Conservation (phyloP, 371 early-diverging fungal genomes). For the Quaeritorhiza haematococci region DNA sequence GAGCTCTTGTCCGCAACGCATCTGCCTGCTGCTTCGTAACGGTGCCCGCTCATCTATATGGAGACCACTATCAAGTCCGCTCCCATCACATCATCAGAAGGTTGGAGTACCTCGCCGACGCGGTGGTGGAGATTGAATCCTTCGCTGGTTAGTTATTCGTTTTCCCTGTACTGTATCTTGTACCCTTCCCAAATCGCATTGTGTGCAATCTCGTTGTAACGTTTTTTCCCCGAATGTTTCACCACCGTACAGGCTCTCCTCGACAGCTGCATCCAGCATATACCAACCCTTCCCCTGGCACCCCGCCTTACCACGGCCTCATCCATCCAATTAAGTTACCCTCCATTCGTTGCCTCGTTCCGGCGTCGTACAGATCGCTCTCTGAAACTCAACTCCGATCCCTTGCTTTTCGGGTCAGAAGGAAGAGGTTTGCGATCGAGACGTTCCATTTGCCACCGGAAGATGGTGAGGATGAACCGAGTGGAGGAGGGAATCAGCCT, state of each 20-base stretch:
- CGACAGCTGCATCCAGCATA: background rate
- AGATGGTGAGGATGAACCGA: conserved; percentile 17
- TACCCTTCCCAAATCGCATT: background rate
- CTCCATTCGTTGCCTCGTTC: conserved; percentile 69
- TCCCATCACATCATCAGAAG: conserved; percentile 56
- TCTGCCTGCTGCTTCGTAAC: conserved; percentile 76
- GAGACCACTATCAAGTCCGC: conserved; percentile 33
- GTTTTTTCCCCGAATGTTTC: conserved; percentile 38
- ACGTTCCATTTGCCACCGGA: conserved; percentile 91
- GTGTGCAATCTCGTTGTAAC: conserved; percentile 16
- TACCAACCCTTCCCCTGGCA: conserved; percentile 11
- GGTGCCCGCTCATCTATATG: conserved; percentile 75
- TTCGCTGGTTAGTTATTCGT: conserved; percentile 66
- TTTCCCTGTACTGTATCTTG: background rate
- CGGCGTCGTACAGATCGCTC: conserved; percentile 61
- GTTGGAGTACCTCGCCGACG: conserved; percentile 79
- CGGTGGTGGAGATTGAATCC: conserved; percentile 83
- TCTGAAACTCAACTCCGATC: conserved; percentile 67
- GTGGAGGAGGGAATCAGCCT: background rate
- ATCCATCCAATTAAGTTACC: conserved; percentile 81
- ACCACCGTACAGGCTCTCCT: background rate
- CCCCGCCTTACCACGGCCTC: conserved; percentile 80
- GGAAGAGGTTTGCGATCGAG: conserved; percentile 86
- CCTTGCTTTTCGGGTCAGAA: conserved; percentile 66
- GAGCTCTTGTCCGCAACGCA: conserved; percentile 69